phyloP scores from a whole-genome alignment of 257 asterid genomes.

The Salvia rosmarinus region DNA sequence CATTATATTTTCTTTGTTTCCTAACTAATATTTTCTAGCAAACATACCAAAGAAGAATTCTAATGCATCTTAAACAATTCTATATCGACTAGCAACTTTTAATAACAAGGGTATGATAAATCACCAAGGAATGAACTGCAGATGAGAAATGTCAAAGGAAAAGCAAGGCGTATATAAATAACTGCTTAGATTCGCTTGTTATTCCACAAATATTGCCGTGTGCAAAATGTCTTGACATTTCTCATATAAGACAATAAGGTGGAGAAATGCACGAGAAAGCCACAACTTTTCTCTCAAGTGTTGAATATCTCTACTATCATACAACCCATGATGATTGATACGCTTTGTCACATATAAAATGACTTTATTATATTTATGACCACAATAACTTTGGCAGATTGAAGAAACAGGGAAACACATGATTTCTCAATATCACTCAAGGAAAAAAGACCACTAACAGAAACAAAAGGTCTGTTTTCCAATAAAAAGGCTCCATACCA shows the following conservation, averaged over 20 bases:
- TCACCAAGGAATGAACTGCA: too few species aligned
- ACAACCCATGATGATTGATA: slow-evolving; percentile 48
- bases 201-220: slow-evolving; percentile 29
- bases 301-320: slow-evolving; percentile 50
- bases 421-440: slow-evolving; percentile 49
- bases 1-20: too few species aligned
- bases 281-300: slow-evolving; percentile 59
- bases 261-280: slow-evolving; percentile 44
- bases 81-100: too few species aligned
- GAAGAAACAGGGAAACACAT: slow-evolving; percentile 25
- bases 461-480: slow-evolving; percentile 43
- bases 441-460: slow-evolving; percentile 51
- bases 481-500: slow-evolving; percentile 40
- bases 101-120: too few species aligned
- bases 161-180: slow-evolving; percentile 21
- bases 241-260: slow-evolving; percentile 35
- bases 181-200: slow-evolving; percentile 17
- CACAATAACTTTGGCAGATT: slow-evolving; percentile 35
- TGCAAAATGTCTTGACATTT: slow-evolving; percentile 37
- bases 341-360: too few species aligned
- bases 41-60: too few species aligned
- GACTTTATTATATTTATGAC: too few species aligned
- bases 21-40: too few species aligned
- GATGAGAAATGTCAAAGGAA: too few species aligned
- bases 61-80: too few species aligned